Evolutionary conservation across 495 filamentous ascomycete genomes (phyloP).

Genomic region (Saxophila tyrrhenica): DNA sequence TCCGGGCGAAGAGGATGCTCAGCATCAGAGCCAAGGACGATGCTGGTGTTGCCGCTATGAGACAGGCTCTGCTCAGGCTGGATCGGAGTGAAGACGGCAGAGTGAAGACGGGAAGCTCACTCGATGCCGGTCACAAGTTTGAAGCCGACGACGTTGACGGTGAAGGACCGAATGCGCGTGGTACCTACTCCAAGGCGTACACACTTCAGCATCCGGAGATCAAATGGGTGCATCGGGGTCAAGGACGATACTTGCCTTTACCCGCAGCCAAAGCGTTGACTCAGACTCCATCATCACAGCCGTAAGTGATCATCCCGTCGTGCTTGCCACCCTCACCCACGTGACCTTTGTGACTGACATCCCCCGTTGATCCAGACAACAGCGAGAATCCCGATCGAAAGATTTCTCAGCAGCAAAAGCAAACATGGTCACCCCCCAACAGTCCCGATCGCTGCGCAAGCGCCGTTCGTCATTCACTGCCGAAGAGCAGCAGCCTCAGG

Average conservation of each 20-base stretch:
- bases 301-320: neutral
- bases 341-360: neutral
- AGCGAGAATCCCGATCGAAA: neutral
- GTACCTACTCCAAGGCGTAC: slow-evolving; percentile 16
- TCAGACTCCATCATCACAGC: neutral
- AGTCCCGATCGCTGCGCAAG: neutral
- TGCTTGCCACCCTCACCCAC: neutral
- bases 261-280: neutral
- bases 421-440: neutral
- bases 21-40: neutral
- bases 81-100: neutral
- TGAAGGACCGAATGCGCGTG: slow-evolving; percentile 12
- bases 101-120: neutral
- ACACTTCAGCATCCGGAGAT: slow-evolving; percentile 14
- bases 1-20: neutral
- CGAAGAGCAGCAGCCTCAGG: neutral
- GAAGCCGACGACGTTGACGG: slow-evolving; percentile 5
- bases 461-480: neutral
- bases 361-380: neutral
- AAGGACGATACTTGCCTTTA: slow-evolving; percentile 16
- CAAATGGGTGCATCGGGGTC: slow-evolving; percentile 20
- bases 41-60: neutral
- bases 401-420: neutral
- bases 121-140: neutral
- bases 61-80: neutral